Conservation (phyloP, 2,329 filamentous ascomycete species). For the Aspergillus fructus region DNA sequence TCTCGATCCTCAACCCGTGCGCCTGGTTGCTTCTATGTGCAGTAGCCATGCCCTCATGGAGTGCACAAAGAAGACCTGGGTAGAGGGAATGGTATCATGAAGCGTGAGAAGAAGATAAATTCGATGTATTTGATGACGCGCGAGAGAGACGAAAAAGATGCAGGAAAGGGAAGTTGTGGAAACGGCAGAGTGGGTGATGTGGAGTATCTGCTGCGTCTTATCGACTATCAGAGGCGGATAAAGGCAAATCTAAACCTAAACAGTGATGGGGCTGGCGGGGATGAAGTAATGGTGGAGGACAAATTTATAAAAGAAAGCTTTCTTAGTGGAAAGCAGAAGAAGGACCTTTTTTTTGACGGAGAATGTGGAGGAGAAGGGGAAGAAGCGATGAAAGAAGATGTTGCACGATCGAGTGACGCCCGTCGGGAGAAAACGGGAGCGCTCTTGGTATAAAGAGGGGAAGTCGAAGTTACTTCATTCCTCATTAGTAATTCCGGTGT, state of each 20-base stretch:
- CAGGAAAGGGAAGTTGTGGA: background rate
- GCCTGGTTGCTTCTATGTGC: conserved; percentile 32
- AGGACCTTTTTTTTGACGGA: background rate
- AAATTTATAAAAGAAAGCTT: background rate
- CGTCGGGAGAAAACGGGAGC: conserved; percentile 5
- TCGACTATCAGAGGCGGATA: conserved; percentile 15
- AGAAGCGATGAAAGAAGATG: background rate
- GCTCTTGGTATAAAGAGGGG: background rate
- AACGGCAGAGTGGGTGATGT: conserved; percentile 3
- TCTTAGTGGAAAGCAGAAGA: background rate
- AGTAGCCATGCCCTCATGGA: conserved; percentile 39
- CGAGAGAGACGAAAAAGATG: background rate
- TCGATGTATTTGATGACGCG: background rate
- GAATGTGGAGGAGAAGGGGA: background rate
- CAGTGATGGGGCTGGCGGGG: background rate
- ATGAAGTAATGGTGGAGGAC: background rate
- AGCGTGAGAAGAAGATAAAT: background rate
- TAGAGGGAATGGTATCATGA: conserved; percentile 1
- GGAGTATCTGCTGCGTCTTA: conserved; percentile 11
- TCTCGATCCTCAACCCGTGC: conserved; percentile 41
- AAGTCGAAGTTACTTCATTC: background rate
- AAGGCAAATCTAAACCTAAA: conserved; percentile 10
- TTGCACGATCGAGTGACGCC: background rate
- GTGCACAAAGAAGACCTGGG: conserved; percentile 14
- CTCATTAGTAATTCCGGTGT: conserved; percentile 11